Conservation (phyloP, 2,329 filamentous ascomycete genomes). For the Neofusicoccum cordaticola region DNA sequence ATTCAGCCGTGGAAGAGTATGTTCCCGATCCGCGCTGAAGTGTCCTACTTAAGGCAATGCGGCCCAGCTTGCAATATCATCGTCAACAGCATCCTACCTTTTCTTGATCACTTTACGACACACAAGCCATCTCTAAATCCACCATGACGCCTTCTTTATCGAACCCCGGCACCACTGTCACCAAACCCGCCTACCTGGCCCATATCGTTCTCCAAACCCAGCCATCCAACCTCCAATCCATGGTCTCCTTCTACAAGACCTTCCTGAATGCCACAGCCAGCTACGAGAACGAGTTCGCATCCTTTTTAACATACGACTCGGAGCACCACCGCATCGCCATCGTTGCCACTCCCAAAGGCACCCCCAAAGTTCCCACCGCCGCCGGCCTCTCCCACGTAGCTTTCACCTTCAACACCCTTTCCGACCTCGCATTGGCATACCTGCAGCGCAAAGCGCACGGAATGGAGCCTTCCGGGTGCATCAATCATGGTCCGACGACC, state of each 20-base stretch:
- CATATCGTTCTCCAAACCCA: constrained; percentile 31
- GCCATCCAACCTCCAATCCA: constrained; percentile 24
- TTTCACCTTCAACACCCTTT: constrained; percentile 39
- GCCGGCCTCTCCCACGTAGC: constrained; percentile 44
- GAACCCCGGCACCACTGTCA: neutral
- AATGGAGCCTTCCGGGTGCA: constrained; percentile 43
- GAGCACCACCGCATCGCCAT: constrained; percentile 52
- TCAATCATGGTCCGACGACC: constrained; percentile 50
- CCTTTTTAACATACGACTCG: constrained; percentile 46
- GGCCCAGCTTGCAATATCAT: too few species aligned
- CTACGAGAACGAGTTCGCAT: constrained; percentile 23
- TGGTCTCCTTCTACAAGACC: constrained; percentile 38
- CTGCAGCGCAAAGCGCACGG: constrained; percentile 33
- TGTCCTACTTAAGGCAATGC: too few species aligned
- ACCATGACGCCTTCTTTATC: neutral
- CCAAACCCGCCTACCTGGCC: constrained; percentile 21
- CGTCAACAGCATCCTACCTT: too few species aligned
- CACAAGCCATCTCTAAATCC: neutral
- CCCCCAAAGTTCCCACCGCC: constrained; percentile 22
- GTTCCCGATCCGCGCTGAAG: too few species aligned
- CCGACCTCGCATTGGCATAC: constrained; percentile 39
- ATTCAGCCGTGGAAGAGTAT: too few species aligned
- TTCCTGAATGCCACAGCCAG: constrained; percentile 36
- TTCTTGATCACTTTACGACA: neutral
- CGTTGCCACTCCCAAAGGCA: constrained; percentile 25